phyloP scores from a whole-genome alignment of 1,284 basidiomycete species.

The Marasmius fiardii region DNA sequence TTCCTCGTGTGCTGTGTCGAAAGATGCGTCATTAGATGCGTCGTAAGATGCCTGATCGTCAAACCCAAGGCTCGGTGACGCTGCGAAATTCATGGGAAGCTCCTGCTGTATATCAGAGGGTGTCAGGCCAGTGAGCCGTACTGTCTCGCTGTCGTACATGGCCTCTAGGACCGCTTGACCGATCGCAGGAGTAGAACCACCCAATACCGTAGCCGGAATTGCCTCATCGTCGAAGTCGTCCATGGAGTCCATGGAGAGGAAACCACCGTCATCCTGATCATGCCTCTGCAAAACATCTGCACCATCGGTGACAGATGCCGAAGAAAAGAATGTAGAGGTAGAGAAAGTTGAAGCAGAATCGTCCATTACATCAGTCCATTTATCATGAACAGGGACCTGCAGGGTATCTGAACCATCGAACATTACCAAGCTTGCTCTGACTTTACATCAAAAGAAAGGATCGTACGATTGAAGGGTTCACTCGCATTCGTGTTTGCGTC shows the following conservation, averaged over 20 bases:
- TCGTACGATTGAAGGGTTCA: neutral
- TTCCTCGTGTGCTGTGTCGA: neutral
- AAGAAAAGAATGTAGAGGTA: conserved; percentile 1
- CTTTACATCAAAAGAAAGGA: neutral
- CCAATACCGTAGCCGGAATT: too few relatives aligned
- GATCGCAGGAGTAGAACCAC: too few relatives aligned
- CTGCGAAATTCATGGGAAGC: too few relatives aligned
- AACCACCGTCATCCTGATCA: neutral
- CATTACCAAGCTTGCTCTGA: neutral
- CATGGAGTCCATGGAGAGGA: neutral
- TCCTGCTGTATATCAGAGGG: too few relatives aligned
- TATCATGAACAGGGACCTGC: neutral
- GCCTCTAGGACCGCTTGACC: too few relatives aligned
- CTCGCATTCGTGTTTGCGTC: neutral
- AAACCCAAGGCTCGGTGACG: too few relatives aligned
- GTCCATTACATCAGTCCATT: neutral
- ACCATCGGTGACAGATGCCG: neutral
- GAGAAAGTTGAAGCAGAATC: neutral
- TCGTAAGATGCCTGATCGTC: neutral
- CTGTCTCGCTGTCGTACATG: too few relatives aligned
- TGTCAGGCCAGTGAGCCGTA: too few relatives aligned
- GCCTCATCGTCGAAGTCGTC: too few relatives aligned
- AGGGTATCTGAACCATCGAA: neutral
- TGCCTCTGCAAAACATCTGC: neutral
- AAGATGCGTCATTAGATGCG: neutral